Percentiles rank a stretch among this genome's conserved stretches.
Evolutionary conservation across 495 filamentous ascomycete species (phyloP).

Genomic region (Hamigera avellanea): DNA sequence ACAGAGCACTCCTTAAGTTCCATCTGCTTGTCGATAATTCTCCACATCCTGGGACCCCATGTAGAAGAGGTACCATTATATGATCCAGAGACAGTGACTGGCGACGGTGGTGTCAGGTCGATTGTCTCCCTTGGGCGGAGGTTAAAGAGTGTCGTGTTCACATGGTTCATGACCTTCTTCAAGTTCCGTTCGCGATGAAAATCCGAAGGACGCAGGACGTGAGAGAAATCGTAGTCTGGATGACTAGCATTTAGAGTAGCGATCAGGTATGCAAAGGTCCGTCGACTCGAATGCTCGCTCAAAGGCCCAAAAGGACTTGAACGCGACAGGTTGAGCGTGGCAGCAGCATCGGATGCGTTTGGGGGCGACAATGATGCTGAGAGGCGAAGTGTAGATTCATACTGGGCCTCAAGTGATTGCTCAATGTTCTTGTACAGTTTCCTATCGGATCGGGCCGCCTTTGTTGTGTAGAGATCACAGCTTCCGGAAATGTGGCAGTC

Average conservation of each 20-base stretch:
- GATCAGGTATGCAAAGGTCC: slow-evolving; percentile 91
- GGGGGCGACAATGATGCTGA: slow-evolving; percentile 74
- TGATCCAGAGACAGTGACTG: slow-evolving; percentile 31
- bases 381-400: slow-evolving; percentile 73
- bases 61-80: slow-evolving; percentile 31
- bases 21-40: slow-evolving; percentile 86
- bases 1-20: slow-evolving; percentile 68
- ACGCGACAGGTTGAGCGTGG: slow-evolving; percentile 61
- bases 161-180: slow-evolving; percentile 63
- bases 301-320: slow-evolving; percentile 86
- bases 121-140: slow-evolving; percentile 53
- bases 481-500: slow-evolving; percentile 83
- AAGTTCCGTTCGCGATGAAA: slow-evolving; percentile 72
- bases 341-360: slow-evolving; percentile 39
- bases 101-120: slow-evolving; percentile 32
- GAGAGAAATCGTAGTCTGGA: slow-evolving; percentile 94
- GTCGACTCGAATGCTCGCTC: slow-evolving; percentile 72
- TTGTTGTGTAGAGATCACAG: slow-evolving; percentile 94
- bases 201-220: slow-evolving; percentile 75
- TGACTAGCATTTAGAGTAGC: slow-evolving; percentile 96
- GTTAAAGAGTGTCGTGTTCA: slow-evolving; percentile 78
- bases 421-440: slow-evolving; percentile 95
- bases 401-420: slow-evolving; percentile 73
- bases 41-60: slow-evolving; percentile 86
- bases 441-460: slow-evolving; percentile 87